Evolutionary conservation across 306 rosid genomes (phyloP).

Genomic region (Gynostemma pentaphyllum): DNA sequence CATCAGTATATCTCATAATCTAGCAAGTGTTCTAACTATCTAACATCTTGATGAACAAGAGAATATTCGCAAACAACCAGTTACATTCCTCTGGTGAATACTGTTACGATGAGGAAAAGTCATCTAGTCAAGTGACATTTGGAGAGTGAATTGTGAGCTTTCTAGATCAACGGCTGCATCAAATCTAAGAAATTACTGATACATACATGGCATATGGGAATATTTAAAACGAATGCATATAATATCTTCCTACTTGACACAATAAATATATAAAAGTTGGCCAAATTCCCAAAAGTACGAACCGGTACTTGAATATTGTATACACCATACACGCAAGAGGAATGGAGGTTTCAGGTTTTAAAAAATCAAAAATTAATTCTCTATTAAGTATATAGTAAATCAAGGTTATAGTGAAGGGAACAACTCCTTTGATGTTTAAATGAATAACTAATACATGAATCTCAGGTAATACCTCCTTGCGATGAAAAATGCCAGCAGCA

Average conservation of each 20-base stretch:
- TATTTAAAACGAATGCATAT: not conserved
- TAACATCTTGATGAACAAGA: not conserved
- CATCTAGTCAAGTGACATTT: not conserved
- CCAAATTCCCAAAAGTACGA: not conserved
- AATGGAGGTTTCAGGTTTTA: not conserved
- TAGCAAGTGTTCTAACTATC: not conserved
- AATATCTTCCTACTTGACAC: no score
- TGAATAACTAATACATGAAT: not conserved
- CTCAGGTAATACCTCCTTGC: conserved; percentile 61
- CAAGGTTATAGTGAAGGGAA: not conserved
- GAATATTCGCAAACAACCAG: not conserved
- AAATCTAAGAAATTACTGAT: not conserved
- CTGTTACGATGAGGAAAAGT: not conserved
- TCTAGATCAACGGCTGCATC: not conserved
- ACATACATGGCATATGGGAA: no score
- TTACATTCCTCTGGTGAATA: not conserved
- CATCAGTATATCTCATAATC: not conserved
- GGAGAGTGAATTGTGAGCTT: not conserved
- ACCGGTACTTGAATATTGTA: no score
- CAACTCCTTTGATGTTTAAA: not conserved
- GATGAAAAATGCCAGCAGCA: conserved; percentile 96
- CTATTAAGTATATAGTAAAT: not conserved
- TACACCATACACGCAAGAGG: not conserved
- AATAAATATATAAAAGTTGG: not conserved
- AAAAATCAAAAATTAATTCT: not conserved